Conservation (phyloP, 2,329 filamentous ascomycete species). For the Cytospora chrysosperma region DNA sequence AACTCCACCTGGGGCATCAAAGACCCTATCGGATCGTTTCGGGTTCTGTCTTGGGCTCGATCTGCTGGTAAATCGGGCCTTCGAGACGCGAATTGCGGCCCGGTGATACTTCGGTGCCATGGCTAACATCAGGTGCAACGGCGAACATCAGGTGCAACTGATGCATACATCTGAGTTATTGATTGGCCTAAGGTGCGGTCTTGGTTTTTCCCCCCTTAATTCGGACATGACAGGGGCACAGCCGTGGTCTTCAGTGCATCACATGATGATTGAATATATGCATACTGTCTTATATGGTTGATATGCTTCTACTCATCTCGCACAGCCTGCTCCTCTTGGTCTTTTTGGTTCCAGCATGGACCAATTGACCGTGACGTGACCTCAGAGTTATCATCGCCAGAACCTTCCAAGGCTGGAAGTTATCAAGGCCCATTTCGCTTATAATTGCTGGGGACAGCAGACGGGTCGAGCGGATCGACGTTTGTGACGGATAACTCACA, state of each 20-base stretch:
- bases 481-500: background rate
- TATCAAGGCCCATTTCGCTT: background rate
- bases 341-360: background rate
- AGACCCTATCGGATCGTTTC: background rate
- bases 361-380: background rate
- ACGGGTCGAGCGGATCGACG: background rate
- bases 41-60: background rate
- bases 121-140: background rate
- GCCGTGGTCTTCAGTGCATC: too few species aligned
- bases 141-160: background rate
- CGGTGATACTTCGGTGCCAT: background rate
- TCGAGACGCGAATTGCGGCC: background rate
- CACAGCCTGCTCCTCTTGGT: too few species aligned
- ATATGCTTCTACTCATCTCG: too few species aligned
- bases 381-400: background rate
- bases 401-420: background rate
- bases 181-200: too few species aligned
- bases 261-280: background rate
- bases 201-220: too few species aligned
- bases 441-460: background rate
- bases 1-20: background rate
- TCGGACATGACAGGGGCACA: too few species aligned
- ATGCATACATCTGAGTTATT: too few species aligned
- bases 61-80: background rate
- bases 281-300: too few species aligned